Evolutionary conservation across 2,329 filamentous ascomycete species (phyloP).

Genomic region (Hirsutella rhossiliensis): DNA sequence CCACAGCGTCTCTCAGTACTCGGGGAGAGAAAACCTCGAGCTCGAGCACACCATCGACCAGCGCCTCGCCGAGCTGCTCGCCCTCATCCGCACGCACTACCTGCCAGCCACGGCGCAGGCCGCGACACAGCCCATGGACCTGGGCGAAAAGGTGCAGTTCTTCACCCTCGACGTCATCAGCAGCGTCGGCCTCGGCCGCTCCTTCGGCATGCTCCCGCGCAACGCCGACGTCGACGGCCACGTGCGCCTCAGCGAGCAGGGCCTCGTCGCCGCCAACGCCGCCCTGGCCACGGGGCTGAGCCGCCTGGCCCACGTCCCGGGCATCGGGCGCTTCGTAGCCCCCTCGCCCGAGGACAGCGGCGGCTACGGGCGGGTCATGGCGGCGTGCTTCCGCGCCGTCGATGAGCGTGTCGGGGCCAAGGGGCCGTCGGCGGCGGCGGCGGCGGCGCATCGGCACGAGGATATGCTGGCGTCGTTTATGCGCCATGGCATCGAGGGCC

Average conservation of each 20-base stretch:
- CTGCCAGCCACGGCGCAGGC: slow-evolving; percentile 16
- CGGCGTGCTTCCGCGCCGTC: no score
- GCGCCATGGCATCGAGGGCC: slow-evolving; percentile 6
- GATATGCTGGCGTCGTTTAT: no score
- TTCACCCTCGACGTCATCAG: slow-evolving; percentile 43
- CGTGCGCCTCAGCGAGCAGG: slow-evolving; percentile 21
- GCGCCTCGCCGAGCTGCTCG: slow-evolving; percentile 30
- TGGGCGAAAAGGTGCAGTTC: slow-evolving; percentile 33
- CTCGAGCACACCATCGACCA: slow-evolving; percentile 37
- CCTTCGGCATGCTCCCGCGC: slow-evolving; percentile 33
- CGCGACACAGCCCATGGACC: slow-evolving; percentile 23
- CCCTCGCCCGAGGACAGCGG: slow-evolving; percentile 8
- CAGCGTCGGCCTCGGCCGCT: slow-evolving; percentile 33
- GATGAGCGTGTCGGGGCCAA: no score
- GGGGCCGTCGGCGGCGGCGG: no score
- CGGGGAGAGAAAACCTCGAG: slow-evolving; percentile 39
- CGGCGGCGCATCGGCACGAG: no score
- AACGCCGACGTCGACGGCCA: slow-evolving; percentile 32
- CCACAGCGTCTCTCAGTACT: no score
- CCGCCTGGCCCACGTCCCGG: slow-evolving; percentile 15
- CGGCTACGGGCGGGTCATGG: no score
- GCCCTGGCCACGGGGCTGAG: slow-evolving; percentile 15
- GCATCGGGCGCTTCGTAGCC: slow-evolving; percentile 14
- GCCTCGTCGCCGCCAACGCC: slow-evolving; percentile 13
- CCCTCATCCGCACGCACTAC: slow-evolving; percentile 32